These are phyloP conservation scores for Cytidiella melzeri DNA, from an alignment of 768 basidiomycete species.

Conservation along the genomic window DNA sequence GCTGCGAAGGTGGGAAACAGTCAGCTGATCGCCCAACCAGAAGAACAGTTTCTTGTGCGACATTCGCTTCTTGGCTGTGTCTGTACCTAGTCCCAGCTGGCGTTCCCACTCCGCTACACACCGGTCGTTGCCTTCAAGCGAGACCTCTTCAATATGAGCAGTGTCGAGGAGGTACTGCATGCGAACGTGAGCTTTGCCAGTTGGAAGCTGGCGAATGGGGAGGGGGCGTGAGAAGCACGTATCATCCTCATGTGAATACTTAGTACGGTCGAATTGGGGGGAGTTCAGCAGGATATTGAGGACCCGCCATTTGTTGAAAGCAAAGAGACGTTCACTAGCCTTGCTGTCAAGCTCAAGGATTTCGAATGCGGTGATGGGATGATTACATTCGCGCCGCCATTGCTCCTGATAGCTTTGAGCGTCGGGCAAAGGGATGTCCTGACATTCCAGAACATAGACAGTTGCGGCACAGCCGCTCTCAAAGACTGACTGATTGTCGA, in stretches of 20 bases:
- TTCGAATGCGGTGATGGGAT: background rate
- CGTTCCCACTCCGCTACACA: background rate
- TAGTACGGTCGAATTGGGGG: conserved; percentile 1
- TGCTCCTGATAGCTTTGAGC: background rate
- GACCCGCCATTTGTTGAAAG: background rate
- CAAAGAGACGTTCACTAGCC: background rate
- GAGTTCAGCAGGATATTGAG: conserved; percentile 6
- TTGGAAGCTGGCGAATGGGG: conserved; percentile 7
- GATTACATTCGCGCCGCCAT: background rate
- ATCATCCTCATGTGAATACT: conserved; percentile 7
- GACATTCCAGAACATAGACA: conserved; percentile 6
- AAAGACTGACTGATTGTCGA: conserved; percentile 32
- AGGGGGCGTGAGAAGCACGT: background rate
- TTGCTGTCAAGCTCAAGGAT: conserved; percentile 1
- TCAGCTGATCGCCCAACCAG: conserved; percentile 36
- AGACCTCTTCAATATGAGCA: conserved; percentile 5
- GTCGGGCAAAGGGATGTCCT: background rate
- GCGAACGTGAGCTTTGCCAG: conserved; percentile 2
- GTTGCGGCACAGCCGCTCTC: conserved; percentile 32
- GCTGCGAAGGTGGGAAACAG: conserved; percentile 30
- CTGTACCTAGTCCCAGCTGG: background rate
- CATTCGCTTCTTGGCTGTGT: background rate
- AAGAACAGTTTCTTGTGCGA: conserved; percentile 20
- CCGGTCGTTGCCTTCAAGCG: conserved; percentile 9
- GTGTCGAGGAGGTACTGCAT: conserved; percentile 6